phyloP scores from a whole-genome alignment of 1,284 basidiomycete genomes.

The Malassezia pachydermatis region DNA sequence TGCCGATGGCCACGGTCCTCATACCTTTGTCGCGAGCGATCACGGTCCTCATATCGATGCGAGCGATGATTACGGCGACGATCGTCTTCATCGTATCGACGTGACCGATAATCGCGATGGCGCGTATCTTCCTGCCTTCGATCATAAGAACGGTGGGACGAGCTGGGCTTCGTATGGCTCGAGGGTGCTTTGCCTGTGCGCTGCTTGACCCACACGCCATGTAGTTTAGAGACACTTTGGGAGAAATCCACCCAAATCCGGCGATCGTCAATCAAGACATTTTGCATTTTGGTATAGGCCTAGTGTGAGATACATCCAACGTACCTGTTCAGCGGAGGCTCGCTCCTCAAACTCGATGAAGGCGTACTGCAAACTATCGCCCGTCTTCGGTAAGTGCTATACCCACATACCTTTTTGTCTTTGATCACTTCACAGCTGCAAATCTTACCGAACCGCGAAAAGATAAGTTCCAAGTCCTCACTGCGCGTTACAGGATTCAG shows the following conservation, averaged over 20 bases:
- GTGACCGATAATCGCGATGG: too few relatives aligned
- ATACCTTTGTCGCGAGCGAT: neutral
- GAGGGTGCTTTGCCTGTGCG: too few relatives aligned
- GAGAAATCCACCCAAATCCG: conserved; percentile 94
- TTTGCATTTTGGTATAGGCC: conserved; percentile 99
- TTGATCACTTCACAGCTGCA: conserved; percentile 94
- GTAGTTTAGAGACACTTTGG: conserved; percentile 61
- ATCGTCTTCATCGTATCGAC: too few relatives aligned
- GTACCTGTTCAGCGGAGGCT: conserved; percentile 80
- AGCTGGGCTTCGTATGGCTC: too few relatives aligned
- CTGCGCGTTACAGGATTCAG: conserved; percentile 88
- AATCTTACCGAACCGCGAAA: conserved; percentile 85
- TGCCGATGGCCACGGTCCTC: neutral
- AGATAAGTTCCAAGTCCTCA: conserved; percentile 94
- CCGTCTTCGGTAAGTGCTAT: conserved; percentile 53
- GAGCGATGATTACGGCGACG: neutral
- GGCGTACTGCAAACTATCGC: conserved; percentile 92
- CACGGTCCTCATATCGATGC: neutral
- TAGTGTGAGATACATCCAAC: conserved; percentile 20
- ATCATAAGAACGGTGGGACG: too few relatives aligned
- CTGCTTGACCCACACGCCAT: conserved; percentile 50
- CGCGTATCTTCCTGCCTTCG: too few relatives aligned
- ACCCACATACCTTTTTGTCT: conserved; percentile 60
- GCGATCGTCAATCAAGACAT: conserved; percentile 94
- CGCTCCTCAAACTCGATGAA: conserved; percentile 95